Evolutionary conservation across 805 yeast genomes (phyloP).

Genomic region (Candida sanyiensis): DNA sequence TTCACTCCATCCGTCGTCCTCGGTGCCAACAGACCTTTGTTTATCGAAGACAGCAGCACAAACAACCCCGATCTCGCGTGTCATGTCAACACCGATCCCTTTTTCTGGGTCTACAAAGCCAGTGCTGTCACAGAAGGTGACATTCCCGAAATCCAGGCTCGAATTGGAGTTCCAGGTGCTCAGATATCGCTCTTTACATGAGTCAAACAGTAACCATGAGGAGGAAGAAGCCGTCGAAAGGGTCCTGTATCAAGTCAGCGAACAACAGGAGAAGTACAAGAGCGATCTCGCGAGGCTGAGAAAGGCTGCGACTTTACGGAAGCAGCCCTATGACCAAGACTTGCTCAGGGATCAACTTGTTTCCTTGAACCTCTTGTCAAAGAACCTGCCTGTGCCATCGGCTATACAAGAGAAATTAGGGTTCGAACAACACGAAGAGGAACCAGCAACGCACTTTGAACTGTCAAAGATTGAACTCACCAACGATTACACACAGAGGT

Average conservation of each 20-base stretch:
- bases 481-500: slow-evolving; percentile 27
- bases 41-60: no score
- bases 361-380: slow-evolving; percentile 58
- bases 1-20: no score
- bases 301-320: slow-evolving; percentile 10
- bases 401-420: slow-evolving; percentile 37
- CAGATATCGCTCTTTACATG: slow-evolving; percentile 18
- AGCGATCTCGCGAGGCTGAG: slow-evolving; percentile 28
- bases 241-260: slow-evolving; percentile 34
- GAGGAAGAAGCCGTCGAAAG: slow-evolving; percentile 43
- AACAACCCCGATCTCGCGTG: not conserved
- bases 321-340: slow-evolving; percentile 36
- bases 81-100: not conserved
- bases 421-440: slow-evolving; percentile 11
- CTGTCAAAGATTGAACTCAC: slow-evolving; percentile 25
- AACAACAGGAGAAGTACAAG: slow-evolving; percentile 34
- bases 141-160: slow-evolving; percentile 10
- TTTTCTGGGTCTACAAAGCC: no score
- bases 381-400: slow-evolving; percentile 60
- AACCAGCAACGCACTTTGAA: not conserved
- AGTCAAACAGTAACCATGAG: slow-evolving; percentile 8
- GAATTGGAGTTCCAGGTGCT: slow-evolving; percentile 17
- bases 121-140: slow-evolving; percentile 4
- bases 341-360: slow-evolving; percentile 53
- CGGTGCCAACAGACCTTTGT: no score